Conservation (phyloP, 1,284 basidiomycete genomes). For the Athelia sp. region DNA sequence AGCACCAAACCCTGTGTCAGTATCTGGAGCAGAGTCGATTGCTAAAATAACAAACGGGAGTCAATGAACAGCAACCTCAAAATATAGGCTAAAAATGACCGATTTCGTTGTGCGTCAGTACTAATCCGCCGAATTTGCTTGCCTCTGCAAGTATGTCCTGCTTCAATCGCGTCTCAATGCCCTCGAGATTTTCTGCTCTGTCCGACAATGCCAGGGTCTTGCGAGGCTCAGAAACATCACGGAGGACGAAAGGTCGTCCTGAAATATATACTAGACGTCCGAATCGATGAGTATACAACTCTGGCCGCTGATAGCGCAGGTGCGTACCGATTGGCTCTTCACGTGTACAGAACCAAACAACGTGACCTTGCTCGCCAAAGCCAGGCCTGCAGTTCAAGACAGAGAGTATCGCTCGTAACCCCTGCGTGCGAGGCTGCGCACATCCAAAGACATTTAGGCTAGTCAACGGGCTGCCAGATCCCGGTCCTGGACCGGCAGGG, state of each 20-base stretch:
- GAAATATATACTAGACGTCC: constrained; percentile 80
- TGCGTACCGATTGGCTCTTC: constrained; percentile 75
- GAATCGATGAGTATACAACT: too few relatives aligned
- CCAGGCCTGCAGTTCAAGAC: constrained; percentile 78
- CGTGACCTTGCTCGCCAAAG: constrained; percentile 56
- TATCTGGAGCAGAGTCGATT: constrained; percentile 42
- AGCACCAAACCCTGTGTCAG: constrained; percentile 56
- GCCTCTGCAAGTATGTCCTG: constrained; percentile 93
- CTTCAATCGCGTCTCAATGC: constrained; percentile 89
- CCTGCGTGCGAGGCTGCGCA: constrained; percentile 93
- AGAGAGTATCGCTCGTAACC: constrained; percentile 88
- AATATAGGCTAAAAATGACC: constrained; percentile 34
- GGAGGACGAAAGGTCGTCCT: constrained; percentile 92
- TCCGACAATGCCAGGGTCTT: constrained; percentile 83
- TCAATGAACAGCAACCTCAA: constrained; percentile 1
- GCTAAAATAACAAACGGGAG: neutral
- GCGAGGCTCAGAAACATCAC: constrained; percentile 85
- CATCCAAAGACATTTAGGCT: constrained; percentile 88
- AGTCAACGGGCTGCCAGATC: constrained; percentile 34
- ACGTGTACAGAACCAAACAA: constrained; percentile 82
- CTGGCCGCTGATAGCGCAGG: too few relatives aligned
- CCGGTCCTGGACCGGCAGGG: neutral
- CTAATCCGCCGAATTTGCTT: constrained; percentile 56
- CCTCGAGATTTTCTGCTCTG: constrained; percentile 92
- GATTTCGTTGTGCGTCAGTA: constrained; percentile 92